These are phyloP conservation scores for Oldenlandia corymbosa DNA, from an alignment of 257 asterid genomes.

Conservation along the genomic window DNA sequence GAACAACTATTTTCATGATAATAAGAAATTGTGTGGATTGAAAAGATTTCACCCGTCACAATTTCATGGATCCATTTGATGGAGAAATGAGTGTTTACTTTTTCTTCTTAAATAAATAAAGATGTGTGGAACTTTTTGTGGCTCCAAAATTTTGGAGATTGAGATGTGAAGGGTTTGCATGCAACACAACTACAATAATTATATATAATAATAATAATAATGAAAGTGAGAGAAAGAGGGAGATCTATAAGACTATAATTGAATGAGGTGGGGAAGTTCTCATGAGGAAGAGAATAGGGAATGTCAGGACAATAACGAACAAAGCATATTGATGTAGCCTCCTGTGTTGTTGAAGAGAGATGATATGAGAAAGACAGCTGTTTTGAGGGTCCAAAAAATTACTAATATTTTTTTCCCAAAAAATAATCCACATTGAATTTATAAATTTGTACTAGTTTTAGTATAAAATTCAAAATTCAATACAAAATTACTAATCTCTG, in stretches of 20 bases:
- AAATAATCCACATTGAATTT: too few species aligned
- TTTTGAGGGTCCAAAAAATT: constrained; percentile 8
- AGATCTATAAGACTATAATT: background rate
- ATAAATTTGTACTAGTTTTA: too few species aligned
- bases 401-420: too few species aligned
- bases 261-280: constrained; percentile 10
- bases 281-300: constrained; percentile 1
- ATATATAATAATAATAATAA: background rate
- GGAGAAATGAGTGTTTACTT: too few species aligned
- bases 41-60: too few species aligned
- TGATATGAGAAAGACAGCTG: constrained; percentile 11
- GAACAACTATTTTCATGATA: background rate
- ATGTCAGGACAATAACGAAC: constrained; percentile 15
- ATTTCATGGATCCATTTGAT: too few species aligned
- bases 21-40: background rate
- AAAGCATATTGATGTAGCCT: constrained; percentile 1
- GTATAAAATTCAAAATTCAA: too few species aligned
- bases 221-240: too few species aligned
- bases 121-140: too few species aligned
- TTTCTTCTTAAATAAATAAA: too few species aligned
- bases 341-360: background rate
- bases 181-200: too few species aligned
- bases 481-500: too few species aligned
- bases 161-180: background rate
- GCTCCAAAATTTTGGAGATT: background rate